Evolutionary conservation across 768 basidiomycete species (phyloP).

Genomic region (Hypholoma sublateritium): DNA sequence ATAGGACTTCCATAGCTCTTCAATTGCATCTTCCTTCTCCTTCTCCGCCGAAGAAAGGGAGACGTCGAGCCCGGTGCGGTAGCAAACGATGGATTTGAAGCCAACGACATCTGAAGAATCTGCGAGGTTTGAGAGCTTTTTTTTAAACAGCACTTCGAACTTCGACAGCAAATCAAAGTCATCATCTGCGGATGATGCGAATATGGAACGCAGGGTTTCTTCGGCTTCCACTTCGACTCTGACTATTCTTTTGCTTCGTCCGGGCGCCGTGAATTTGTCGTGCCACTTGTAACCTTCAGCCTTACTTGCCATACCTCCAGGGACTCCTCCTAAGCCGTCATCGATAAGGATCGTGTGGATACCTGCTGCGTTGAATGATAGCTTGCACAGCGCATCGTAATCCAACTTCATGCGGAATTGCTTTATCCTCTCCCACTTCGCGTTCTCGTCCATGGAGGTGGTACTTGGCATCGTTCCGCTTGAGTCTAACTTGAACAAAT

Average conservation of each 20-base stretch:
- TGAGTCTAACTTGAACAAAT: conserved; percentile 36
- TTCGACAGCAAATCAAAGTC: conserved; percentile 12
- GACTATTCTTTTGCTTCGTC: conserved; percentile 59
- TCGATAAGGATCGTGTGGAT: conserved; percentile 74
- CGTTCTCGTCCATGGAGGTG: conserved; percentile 9
- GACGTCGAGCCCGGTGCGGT: conserved; percentile 73
- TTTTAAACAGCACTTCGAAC: conserved; percentile 36
- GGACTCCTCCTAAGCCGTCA: conserved; percentile 54
- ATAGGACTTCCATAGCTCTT: conserved; percentile 32
- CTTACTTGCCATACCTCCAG: conserved; percentile 34
- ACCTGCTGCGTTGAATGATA: conserved; percentile 52
- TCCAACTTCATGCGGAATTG: conserved; percentile 36
- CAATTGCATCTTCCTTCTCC: conserved; percentile 29
- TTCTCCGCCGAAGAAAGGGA: conserved; percentile 23
- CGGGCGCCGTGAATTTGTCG: conserved; percentile 48
- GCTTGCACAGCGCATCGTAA: conserved; percentile 58
- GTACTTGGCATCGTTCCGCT: conserved; percentile 19
- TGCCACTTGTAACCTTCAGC: conserved; percentile 62
- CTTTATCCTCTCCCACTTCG: conserved; percentile 65
- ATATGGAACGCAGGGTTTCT: conserved; percentile 32
- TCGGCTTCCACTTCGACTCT: conserved; percentile 73
- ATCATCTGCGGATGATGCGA: conserved; percentile 9
- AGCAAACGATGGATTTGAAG: conserved; percentile 79
- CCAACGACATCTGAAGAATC: conserved; percentile 51
- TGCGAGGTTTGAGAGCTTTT: conserved; percentile 37